These are phyloP conservation scores for Rutstroemia sp. DNA, from an alignment of 2,329 filamentous ascomycete species.

Conservation along the genomic window DNA sequence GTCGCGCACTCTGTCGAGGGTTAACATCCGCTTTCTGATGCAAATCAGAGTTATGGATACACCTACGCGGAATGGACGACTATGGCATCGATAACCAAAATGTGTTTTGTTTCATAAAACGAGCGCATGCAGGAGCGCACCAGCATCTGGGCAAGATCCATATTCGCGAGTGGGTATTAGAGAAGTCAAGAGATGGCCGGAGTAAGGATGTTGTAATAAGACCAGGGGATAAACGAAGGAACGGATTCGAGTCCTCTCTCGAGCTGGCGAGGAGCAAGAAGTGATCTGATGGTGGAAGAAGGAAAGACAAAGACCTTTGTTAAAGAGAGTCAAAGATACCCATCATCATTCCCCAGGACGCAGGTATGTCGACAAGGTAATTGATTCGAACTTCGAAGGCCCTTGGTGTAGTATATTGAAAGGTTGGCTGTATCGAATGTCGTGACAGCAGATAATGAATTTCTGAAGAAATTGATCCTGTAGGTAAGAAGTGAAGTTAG, in stretches of 20 bases:
- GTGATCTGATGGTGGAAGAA: not conserved
- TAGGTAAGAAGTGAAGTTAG: not conserved
- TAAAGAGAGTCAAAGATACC: constrained; percentile 5
- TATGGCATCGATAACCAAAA: constrained; percentile 74
- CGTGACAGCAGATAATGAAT: not conserved
- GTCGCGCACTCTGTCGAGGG: constrained; percentile 58
- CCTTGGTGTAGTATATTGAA: not conserved
- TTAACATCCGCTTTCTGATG: constrained; percentile 20
- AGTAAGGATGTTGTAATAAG: not conserved
- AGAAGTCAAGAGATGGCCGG: not conserved
- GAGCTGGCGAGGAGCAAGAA: not conserved
- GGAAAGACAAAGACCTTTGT: constrained; percentile 7
- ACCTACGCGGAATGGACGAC: constrained; percentile 63
- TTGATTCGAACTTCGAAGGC: not conserved
- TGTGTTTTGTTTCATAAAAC: constrained; percentile 80
- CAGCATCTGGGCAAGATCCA: constrained; percentile 67
- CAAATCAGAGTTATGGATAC: constrained; percentile 9
- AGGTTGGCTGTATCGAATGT: not conserved
- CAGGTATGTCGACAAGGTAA: not conserved
- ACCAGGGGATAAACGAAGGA: not conserved
- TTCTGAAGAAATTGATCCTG: not conserved
- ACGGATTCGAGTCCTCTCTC: no score
- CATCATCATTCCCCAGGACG: constrained; percentile 2
- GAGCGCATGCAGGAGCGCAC: constrained; percentile 80
- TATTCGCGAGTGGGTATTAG: constrained; percentile 27